Conservation (phyloP, 164 flowering plant species). For the Sextonia rubra region DNA sequence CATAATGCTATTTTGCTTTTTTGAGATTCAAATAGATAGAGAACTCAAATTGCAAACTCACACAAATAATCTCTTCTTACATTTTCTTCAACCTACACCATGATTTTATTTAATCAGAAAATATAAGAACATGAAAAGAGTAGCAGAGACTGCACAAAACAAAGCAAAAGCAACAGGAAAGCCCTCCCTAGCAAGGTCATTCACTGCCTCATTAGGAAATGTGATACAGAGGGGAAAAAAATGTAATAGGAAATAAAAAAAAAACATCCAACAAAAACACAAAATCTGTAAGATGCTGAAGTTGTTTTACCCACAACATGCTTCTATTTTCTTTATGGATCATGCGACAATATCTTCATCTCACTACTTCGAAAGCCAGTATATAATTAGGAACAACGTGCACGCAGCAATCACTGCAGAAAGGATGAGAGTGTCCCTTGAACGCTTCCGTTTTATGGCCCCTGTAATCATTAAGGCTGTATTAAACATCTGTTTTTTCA, state of each 20-base stretch:
- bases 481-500: background rate
- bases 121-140: too few relatives aligned
- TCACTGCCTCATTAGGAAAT: background rate
- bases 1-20: too few relatives aligned
- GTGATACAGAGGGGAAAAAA: too few relatives aligned
- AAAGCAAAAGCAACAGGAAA: too few relatives aligned
- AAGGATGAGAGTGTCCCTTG: conserved; percentile 90
- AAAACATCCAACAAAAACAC: background rate
- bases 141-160: too few relatives aligned
- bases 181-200: too few relatives aligned
- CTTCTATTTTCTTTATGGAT: background rate
- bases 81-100: too few relatives aligned
- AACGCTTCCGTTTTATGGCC: conserved; percentile 73
- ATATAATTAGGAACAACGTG: conserved; percentile 87
- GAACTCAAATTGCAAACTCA: too few relatives aligned
- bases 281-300: background rate
- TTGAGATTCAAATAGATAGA: too few relatives aligned
- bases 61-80: too few relatives aligned
- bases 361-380: conserved; percentile 86
- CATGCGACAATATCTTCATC: conserved; percentile 5
- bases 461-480: conserved; percentile 39
- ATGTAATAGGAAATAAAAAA: too few relatives aligned
- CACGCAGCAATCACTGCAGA: conserved; percentile 94
- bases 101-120: too few relatives aligned
- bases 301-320: background rate